A percentile compares a stretch with the other conserved stretches of the same genome.
Evolutionary conservation across 805 yeast genomes (phyloP).

Genomic region (Saturnispora serradocipensis): DNA sequence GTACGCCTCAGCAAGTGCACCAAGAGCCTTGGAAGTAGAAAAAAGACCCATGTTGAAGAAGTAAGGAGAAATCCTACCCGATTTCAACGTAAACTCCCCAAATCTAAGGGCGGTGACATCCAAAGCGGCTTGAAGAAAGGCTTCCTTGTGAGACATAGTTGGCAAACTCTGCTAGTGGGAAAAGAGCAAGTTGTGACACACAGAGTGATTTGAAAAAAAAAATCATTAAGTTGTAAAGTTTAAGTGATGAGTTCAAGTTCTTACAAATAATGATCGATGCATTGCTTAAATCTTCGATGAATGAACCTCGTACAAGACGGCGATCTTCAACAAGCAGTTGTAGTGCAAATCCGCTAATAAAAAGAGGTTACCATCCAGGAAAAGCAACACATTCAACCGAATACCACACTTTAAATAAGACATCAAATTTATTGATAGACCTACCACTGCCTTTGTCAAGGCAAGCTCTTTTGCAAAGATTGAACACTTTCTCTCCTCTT

Average conservation of each 20-base stretch:
- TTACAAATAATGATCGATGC: neutral
- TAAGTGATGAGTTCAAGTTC: neutral
- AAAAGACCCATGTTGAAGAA: conserved; percentile 92
- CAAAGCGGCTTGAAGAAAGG: conserved; percentile 74
- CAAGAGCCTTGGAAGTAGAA: conserved; percentile 67
- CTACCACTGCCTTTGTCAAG: conserved; percentile 11
- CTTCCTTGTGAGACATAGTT: conserved; percentile 17
- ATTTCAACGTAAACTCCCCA: conserved; percentile 82
- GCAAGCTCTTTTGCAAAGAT: conserved; percentile 30
- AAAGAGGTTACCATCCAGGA: neutral
- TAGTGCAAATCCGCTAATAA: neutral
- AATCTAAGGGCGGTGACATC: conserved; percentile 77
- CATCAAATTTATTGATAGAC: neutral
- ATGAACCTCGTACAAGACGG: neutral
- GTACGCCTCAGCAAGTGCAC: conserved; percentile 79
- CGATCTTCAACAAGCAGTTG: neutral
- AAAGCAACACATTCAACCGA: neutral
- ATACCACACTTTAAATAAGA: neutral
- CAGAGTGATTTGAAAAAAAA: neutral
- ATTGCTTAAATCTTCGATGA: neutral
- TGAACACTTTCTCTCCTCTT: conserved; percentile 34
- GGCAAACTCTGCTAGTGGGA: neutral
- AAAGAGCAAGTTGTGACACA: neutral
- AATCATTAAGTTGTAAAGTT: neutral
- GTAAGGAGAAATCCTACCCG: conserved; percentile 92